Evolutionary conservation across 352 stramenopile genomes (phyloP), one percentile per base, ranked within the genome.

Genomic region (Phytophthora rubi): DNA sequence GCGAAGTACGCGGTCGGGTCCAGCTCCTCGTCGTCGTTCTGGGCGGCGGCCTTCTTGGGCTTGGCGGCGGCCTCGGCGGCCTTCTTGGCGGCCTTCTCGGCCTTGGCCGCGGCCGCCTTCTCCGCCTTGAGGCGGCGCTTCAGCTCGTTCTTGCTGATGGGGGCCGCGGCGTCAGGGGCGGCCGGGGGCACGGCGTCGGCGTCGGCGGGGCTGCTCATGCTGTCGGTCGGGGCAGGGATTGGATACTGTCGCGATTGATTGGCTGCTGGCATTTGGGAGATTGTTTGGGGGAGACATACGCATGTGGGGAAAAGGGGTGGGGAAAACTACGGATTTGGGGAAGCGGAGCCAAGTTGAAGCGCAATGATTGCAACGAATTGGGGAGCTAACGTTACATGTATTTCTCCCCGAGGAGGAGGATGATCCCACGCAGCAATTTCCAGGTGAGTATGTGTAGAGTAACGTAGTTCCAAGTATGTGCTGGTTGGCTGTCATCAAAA

Each of bases 1-100:
- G 95, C 93, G 76, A 98, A 99, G 88, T 99, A 99, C 61, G 98
- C 96, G 44, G 91, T 99, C 3, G 98, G 97, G 79, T 99, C 97
- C 26, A 99, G 75, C 66, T 98, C 95, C 59, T 99, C 97, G 35
- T 99, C 97, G 59, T 98, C 18, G 18, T 21, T 21, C 33, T 39
- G 12, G 33, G 33, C 73, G 10, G 75, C 71, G 16, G 88, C 79
- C 21, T 89, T 98, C 68, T 98, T 93, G 21, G 93, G 94, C 81
- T 99, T 99, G 63, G 91, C 12, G 0, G 57, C 62, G 21, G 63
- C 91, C 60, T 92, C 87, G 33, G 96, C 97, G 1, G 96, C 94
- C 60, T 97, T 95, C 77, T 99, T 92, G 7, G 76, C 81, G 32
- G 91, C 92, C 71, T 95, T 94, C 23, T 26, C 23, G 23, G 23